These are phyloP conservation scores for Ophiostoma populinum DNA, from an alignment of 2,329 filamentous ascomycete genomes.

Conservation along the genomic window DNA sequence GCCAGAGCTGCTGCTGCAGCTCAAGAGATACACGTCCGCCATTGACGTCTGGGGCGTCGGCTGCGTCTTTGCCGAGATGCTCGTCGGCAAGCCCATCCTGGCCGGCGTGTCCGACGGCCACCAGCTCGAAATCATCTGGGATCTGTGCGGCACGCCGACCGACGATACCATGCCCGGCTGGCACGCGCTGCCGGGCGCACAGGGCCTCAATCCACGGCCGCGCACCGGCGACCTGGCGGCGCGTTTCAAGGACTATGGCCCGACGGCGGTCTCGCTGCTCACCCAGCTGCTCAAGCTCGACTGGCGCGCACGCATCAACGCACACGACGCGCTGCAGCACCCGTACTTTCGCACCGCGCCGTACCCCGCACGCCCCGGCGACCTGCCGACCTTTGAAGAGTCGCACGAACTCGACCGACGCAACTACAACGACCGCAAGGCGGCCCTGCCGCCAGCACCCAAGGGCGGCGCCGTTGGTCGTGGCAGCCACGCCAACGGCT, in stretches of 20 bases:
- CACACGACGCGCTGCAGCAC: conserved; percentile 82
- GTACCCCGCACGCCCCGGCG: conserved; percentile 61
- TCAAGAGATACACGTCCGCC: conserved; percentile 86
- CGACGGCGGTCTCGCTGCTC: conserved; percentile 61
- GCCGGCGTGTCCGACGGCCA: conserved; percentile 76
- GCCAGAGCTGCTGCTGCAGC: conserved; percentile 74
- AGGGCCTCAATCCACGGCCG: conserved; percentile 48
- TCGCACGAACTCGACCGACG: conserved; percentile 92
- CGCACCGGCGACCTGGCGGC: conserved; percentile 48
- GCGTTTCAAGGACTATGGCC: conserved; percentile 58
- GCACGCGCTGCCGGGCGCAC: conserved; percentile 64
- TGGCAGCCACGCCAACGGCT: conserved; percentile 31
- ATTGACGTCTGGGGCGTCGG: conserved; percentile 96
- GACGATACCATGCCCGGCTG: conserved; percentile 90
- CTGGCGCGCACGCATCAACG: conserved; percentile 78
- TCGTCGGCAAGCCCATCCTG: conserved; percentile 81
- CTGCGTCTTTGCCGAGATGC: conserved; percentile 98
- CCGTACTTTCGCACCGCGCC: conserved; percentile 75
- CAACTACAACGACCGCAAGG: conserved; percentile 75
- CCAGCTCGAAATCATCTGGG: conserved; percentile 87
- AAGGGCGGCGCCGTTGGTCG: conserved; percentile 81
- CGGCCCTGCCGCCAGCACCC: conserved; percentile 72
- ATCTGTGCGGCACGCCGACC: conserved; percentile 74
- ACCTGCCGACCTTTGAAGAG: conserved; percentile 83
- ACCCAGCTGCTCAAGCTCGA: conserved; percentile 73